Evolutionary conservation across 2,329 filamentous ascomycete species (phyloP).

Genomic region (Talaromyces sp.): DNA sequence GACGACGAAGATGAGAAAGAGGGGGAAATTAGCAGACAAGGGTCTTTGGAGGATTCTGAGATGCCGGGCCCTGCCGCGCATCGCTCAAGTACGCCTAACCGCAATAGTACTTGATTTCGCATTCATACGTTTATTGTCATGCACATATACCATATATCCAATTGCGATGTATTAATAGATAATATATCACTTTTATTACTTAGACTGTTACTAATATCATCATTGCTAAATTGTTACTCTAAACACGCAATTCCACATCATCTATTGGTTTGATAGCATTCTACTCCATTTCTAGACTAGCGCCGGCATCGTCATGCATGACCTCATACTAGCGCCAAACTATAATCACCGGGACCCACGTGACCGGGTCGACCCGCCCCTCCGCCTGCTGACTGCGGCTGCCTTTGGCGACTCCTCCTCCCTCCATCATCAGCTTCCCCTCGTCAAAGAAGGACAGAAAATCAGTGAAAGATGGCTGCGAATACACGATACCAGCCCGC

Average conservation of each 20-base stretch:
- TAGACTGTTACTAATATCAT: too few species aligned
- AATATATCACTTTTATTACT: not conserved
- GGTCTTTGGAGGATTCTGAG: slow-evolving; percentile 1
- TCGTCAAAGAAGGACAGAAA: not conserved
- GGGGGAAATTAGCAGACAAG: slow-evolving; percentile 17
- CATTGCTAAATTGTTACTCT: too few species aligned
- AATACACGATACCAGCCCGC: slow-evolving; percentile 79
- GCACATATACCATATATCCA: slow-evolving; percentile 5
- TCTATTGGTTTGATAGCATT: too few species aligned
- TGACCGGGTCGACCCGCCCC: slow-evolving; percentile 9
- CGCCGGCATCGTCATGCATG: not conserved
- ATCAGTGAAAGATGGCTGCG: slow-evolving; percentile 54
- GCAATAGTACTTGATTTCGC: not conserved
- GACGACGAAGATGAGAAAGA: slow-evolving; percentile 34
- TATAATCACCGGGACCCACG: not conserved
- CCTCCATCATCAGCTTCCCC: not conserved
- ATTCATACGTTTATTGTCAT: not conserved
- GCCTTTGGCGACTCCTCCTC: too few species aligned
- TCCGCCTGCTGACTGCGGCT: not conserved
- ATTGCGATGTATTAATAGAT: not conserved
- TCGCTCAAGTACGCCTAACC: not conserved
- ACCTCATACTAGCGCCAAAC: not conserved
- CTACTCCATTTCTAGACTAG: not conserved
- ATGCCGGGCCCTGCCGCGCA: not conserved
- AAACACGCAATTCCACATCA: too few species aligned